phyloP scores from a whole-genome alignment of 129 eudicot genomes.

The Flaveria brownii region DNA sequence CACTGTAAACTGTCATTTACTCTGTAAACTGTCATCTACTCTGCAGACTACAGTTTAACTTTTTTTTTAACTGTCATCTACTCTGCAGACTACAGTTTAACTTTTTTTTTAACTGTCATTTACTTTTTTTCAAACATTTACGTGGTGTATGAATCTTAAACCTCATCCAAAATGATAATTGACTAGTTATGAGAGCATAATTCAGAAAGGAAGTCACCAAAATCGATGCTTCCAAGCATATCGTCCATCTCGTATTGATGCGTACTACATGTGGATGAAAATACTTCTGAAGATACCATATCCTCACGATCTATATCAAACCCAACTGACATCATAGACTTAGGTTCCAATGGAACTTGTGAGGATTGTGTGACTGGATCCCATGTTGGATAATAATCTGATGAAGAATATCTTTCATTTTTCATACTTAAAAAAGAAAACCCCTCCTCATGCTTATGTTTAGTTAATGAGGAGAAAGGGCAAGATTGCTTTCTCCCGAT shows the following conservation, averaged over 20 bases:
- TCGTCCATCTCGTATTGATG: constrained; percentile 24
- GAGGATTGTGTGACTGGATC: constrained; percentile 9
- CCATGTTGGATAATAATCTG: background rate
- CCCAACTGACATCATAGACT: constrained; percentile 26
- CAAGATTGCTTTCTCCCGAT: background rate
- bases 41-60: too few relatives aligned
- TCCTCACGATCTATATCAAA: constrained; percentile 30
- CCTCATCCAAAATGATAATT: background rate
- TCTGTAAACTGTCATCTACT: too few relatives aligned
- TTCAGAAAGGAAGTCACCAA: constrained; percentile 14
- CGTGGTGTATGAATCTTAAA: too few relatives aligned
- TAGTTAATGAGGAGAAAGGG: constrained; percentile 9
- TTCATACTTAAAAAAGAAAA: background rate
- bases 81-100: too few relatives aligned
- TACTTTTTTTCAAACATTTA: too few relatives aligned
- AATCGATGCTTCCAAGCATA: constrained; percentile 16
- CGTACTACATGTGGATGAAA: constrained; percentile 40
- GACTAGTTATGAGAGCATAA: background rate
- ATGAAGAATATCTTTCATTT: constrained; percentile 1
- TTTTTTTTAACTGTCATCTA: too few relatives aligned
- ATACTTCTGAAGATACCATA: constrained; percentile 30
- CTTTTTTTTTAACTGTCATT: too few relatives aligned
- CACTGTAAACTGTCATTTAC: too few relatives aligned
- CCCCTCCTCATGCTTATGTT: background rate
- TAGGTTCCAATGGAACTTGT: constrained; percentile 11